Percentiles rank a stretch among this genome's conserved stretches.
Conservation (phyloP, 106 monocot species). For the Apostasia ramifera region DNA sequence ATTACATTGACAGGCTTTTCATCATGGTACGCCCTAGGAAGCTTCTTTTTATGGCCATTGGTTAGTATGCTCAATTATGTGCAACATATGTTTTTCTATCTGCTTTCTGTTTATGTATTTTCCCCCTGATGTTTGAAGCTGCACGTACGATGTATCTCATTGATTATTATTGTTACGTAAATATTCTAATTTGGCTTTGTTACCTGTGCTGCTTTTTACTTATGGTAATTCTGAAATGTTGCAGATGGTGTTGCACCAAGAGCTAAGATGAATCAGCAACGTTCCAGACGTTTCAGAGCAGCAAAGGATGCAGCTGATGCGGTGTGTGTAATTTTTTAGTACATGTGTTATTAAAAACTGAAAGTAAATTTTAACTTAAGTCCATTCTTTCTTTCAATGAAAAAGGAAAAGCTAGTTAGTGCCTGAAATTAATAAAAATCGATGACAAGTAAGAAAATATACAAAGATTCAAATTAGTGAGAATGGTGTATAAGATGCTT, state of each 20-base stretch:
- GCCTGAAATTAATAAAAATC: too few species aligned
- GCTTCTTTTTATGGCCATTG: constrained; percentile 93
- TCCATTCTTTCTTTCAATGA: background rate
- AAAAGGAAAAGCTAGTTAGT: too few species aligned
- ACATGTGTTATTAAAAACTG: background rate
- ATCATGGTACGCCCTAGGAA: constrained; percentile 92
- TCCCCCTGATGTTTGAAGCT: background rate
- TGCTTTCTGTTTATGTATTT: background rate
- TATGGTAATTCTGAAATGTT: constrained; percentile 4
- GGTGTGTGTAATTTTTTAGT: constrained; percentile 32
- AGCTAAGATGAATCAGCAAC: constrained; percentile 99
- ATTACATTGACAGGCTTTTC: constrained; percentile 96
- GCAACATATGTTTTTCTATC: background rate
- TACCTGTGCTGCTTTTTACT: background rate
- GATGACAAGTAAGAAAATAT: too few species aligned
- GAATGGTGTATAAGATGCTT: too few species aligned
- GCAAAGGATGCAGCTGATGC: constrained; percentile 98
- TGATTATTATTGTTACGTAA: background rate
- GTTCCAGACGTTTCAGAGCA: constrained; percentile 98
- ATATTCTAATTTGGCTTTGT: background rate
- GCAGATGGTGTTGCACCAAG: constrained; percentile 98
- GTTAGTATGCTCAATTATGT: constrained; percentile 33
- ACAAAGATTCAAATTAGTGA: too few species aligned
- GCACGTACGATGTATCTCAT: background rate
- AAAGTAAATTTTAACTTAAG: background rate